phyloP scores from a whole-genome alignment of 768 basidiomycete species.

The Trametes cinnabarina region DNA sequence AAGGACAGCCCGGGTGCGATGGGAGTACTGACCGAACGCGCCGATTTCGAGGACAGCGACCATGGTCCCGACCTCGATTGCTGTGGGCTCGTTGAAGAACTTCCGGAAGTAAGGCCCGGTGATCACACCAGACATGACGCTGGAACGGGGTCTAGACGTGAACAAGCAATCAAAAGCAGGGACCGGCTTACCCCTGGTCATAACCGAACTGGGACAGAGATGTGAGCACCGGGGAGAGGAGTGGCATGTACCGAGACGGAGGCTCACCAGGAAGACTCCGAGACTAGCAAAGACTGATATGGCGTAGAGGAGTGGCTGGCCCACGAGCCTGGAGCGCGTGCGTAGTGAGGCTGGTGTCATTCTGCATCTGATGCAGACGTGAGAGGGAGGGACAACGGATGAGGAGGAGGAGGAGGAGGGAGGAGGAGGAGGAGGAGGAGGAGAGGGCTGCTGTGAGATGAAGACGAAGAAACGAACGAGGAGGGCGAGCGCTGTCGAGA shows the following conservation, averaged over 20 bases:
- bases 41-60: conserved; percentile 94
- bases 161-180: not conserved
- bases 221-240: conserved; percentile 2
- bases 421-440: not conserved
- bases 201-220: conserved; percentile 62
- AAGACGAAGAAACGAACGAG: not conserved
- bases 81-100: conserved; percentile 76
- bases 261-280: conserved; percentile 78
- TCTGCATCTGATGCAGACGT: conserved; percentile 41
- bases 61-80: conserved; percentile 85
- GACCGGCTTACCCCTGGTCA: conserved; percentile 69
- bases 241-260: not conserved
- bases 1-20: not conserved
- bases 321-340: conserved; percentile 59
- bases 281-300: conserved; percentile 81
- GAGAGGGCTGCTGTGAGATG: not conserved
- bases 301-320: conserved; percentile 73
- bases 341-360: conserved; percentile 43
- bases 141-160: conserved; percentile 29
- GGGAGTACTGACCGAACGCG: conserved; percentile 65
- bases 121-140: conserved; percentile 91
- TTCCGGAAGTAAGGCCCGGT: conserved; percentile 80
- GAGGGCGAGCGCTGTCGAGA: conserved; percentile 1
- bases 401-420: conserved; percentile 6
- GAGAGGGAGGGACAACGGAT: conserved; percentile 1